Evolutionary conservation across 805 yeast species (phyloP).

Genomic region (Kuraishia hungarica): DNA sequence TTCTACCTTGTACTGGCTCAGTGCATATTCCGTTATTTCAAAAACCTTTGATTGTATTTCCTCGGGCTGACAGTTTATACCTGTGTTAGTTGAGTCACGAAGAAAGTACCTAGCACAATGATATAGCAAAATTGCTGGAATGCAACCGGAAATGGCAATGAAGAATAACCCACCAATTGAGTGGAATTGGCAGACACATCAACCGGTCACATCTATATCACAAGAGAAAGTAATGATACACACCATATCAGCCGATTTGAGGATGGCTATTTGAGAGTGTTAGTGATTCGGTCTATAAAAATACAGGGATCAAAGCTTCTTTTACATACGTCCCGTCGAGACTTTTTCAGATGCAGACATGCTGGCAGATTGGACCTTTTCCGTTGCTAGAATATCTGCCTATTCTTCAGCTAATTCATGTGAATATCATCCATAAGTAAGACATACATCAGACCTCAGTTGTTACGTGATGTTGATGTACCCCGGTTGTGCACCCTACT

Average conservation of each 20-base stretch:
- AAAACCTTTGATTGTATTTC: slow-evolving; percentile 44
- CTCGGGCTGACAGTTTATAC: slow-evolving; percentile 23
- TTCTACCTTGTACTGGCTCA: slow-evolving; percentile 33
- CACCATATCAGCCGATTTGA: slow-evolving; percentile 20
- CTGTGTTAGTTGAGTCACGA: no score
- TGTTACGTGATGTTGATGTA: neutral
- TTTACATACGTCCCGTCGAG: neutral
- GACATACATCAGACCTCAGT: no score
- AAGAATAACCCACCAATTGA: no score
- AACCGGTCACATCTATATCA: slow-evolving; percentile 11
- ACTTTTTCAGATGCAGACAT: neutral
- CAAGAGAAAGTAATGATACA: slow-evolving; percentile 5
- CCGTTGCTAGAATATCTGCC: no score
- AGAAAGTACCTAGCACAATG: no score
- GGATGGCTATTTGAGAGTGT: neutral
- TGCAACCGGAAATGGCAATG: slow-evolving; percentile 27
- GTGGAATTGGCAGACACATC: no score
- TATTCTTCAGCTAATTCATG: no score
- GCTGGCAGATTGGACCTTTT: neutral
- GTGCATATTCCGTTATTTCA: slow-evolving; percentile 35
- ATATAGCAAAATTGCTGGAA: slow-evolving; percentile 12
- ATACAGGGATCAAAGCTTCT: neutral
- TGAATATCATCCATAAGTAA: no score
- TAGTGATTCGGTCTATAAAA: neutral
- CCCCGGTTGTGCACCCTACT: neutral